A percentile compares a stretch with the other conserved stretches of the same genome.
These are phyloP conservation scores for Magnusiomyces tetraspermus DNA, from an alignment of 1,139 yeast species.

Conservation along the genomic window DNA sequence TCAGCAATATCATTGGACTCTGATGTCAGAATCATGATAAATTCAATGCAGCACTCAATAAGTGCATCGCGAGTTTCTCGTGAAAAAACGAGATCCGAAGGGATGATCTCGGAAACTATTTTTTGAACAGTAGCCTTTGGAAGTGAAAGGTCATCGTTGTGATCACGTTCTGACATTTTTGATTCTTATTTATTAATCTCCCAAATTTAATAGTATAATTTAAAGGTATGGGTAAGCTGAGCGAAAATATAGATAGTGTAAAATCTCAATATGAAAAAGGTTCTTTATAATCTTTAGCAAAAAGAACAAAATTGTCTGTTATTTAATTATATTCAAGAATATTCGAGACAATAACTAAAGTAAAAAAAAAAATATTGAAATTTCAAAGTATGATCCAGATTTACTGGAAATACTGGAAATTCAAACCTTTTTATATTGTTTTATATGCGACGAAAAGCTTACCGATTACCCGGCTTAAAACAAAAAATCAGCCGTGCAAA, in stretches of 20 bases:
- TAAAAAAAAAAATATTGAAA: background rate
- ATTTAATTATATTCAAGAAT: too few species aligned
- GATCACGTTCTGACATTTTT: constrained; percentile 8
- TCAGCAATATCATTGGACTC: constrained; percentile 96
- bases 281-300: too few species aligned
- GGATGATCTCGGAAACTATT: constrained; percentile 81
- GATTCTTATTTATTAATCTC: too few species aligned
- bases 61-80: constrained; percentile 93
- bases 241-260: too few species aligned
- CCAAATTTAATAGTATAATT: too few species aligned
- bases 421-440: constrained; percentile 1
- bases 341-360: too few species aligned
- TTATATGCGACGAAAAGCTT: background rate
- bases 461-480: background rate
- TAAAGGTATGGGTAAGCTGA: too few species aligned
- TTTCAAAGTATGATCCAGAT: background rate
- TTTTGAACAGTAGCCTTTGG: constrained; percentile 83
- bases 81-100: constrained; percentile 75
- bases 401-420: background rate
- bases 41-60: constrained; percentile 92
- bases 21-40: constrained; percentile 86
- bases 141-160: constrained; percentile 5
- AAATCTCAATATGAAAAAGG: too few species aligned
- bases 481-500: background rate
- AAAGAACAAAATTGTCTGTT: too few species aligned